Evolutionary conservation across 208 protist genomes (phyloP).

Genomic region (Acanthamoeba culbertsoni): DNA sequence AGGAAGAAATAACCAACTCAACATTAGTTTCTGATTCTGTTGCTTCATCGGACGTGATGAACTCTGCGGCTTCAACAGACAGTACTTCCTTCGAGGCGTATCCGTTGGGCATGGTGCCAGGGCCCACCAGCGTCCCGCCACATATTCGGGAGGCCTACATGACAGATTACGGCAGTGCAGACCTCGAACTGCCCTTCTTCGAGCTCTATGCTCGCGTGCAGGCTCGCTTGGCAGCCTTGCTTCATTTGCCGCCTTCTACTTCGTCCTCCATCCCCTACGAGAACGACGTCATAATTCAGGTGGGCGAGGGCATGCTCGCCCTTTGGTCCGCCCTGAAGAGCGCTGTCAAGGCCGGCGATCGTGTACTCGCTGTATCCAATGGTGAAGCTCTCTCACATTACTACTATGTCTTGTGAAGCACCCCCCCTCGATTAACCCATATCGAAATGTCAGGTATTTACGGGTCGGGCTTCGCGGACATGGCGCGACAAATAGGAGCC

Average conservation of each 20-base stretch:
- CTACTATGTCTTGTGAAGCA: too few species aligned
- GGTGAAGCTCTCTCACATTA: neutral
- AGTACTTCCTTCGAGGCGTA: neutral
- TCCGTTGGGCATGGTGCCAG: slow-evolving; percentile 30
- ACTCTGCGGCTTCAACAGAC: neutral
- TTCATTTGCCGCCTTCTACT: neutral
- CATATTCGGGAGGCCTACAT: neutral
- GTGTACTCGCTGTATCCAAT: slow-evolving; percentile 15
- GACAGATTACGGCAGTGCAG: neutral
- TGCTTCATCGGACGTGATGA: too few species aligned
- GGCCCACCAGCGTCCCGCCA: neutral
- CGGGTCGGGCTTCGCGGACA: slow-evolving; percentile 35
- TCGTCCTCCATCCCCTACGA: neutral
- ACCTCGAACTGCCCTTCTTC: slow-evolving; percentile 9
- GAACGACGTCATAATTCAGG: slow-evolving; percentile 1
- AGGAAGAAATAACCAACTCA: too few species aligned
- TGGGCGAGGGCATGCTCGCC: slow-evolving; percentile 59
- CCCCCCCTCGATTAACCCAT: too few species aligned
- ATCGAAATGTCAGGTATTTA: slow-evolving; percentile 41
- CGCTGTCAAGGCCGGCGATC: neutral
- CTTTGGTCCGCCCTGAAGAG: slow-evolving; percentile 59
- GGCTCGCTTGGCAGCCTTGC: neutral
- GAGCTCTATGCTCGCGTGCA: slow-evolving; percentile 12
- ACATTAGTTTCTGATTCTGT: too few species aligned
- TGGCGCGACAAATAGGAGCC: slow-evolving; percentile 39